Evolutionary conservation across 495 filamentous ascomycete species (phyloP), one percentile per base, ranked within the genome.

Genomic region (Recurvomyces mirabilis): DNA sequence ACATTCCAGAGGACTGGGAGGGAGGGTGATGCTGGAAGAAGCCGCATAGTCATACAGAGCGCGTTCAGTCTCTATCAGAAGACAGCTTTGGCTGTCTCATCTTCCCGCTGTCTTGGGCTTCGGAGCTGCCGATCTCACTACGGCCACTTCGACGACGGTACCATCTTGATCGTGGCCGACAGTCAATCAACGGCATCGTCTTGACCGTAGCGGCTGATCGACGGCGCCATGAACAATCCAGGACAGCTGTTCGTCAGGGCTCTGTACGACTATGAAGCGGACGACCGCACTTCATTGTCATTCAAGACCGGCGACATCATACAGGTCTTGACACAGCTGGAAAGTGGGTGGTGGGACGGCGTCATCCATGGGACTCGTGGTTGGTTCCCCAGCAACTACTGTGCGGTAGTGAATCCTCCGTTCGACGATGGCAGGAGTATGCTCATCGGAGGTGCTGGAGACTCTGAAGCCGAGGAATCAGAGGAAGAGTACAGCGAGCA

Each of bases 361-460:
- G 84, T 96, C 29, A 89, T 96, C 58, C 81, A 88, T 49, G 87
- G 82, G 34, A 78, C 89, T 46, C 78, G 91, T 52, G 91, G 91
- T 43, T 98, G 91, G 91, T 98, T 98, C 66, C 91, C 91, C 6
- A 96, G 91, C 71, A 98, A 98, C 61, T 98, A 98, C 65, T 96
- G 91, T 65, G 74, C 80, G 41, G 74, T 91, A 30, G 82, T 95
- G 55, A 67, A 24, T 17, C 26, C 78, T 18, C 82, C 79, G 54
- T 71, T 75, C 31, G 77, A 82, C 37, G 84, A 93, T 46, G 58
- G 68, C 14, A 30, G 17, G 25, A n/a, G n/a, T n/a, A n/a, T n/a
- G n/a, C n/a, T n/a, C n/a, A 25, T 6, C 4, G 30, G 1, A 30
- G 32, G 39, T 7, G 25, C 4, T 10, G 53, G 48, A 17, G 66